Percentiles rank a stretch among this genome's conserved stretches.
Conservation (phyloP, 805 yeast genomes). For the Brettanomyces naardenensis region DNA sequence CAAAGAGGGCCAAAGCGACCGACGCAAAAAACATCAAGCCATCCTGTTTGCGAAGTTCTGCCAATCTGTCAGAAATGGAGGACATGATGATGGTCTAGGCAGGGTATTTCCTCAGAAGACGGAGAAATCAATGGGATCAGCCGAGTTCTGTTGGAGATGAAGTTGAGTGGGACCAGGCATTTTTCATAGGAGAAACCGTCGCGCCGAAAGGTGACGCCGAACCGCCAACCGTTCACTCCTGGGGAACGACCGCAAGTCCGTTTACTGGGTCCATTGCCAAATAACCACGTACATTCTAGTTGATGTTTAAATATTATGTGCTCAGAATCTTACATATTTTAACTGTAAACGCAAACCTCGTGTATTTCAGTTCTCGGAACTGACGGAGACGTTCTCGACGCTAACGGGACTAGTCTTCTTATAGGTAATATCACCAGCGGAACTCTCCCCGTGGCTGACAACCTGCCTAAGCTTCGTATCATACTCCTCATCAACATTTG, state of each 20-base stretch:
- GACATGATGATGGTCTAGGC: background rate
- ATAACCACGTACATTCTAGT: no score
- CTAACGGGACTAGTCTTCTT: background rate
- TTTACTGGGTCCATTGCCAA: no score
- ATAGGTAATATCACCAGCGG: background rate
- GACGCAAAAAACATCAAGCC: background rate
- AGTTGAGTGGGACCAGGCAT: no score
- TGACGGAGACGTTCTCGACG: background rate
- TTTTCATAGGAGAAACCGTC: no score
- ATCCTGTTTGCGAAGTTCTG: background rate
- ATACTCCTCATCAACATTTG: conserved; percentile 34
- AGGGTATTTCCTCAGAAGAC: background rate
- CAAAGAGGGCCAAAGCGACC: conserved; percentile 5
- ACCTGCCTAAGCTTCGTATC: conserved; percentile 13
- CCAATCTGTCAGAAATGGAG: background rate
- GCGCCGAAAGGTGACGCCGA: no score
- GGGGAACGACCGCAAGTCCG: no score
- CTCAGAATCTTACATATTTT: no score
- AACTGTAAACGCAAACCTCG: no score
- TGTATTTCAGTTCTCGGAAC: background rate
- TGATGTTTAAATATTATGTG: no score
- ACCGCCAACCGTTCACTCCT: no score
- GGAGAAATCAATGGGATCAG: background rate
- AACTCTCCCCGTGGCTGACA: background rate
- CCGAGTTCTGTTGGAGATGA: no score